Conservation (phyloP, 768 basidiomycete genomes). For the Candolleomyces aberdarensis region DNA sequence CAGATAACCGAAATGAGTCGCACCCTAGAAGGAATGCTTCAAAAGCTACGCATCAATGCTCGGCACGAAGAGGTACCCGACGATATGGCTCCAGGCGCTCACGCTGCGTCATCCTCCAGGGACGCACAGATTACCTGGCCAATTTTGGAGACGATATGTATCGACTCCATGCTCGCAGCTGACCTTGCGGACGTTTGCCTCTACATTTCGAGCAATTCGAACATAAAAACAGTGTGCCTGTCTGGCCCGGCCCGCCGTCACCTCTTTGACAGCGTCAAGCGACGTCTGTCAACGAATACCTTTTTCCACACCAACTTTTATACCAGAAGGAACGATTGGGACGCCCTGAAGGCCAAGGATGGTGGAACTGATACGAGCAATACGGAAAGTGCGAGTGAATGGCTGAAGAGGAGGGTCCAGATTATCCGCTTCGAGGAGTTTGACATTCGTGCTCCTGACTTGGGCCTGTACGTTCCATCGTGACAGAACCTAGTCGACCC, state of each 20-base stretch:
- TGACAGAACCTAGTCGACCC: too few relatives aligned
- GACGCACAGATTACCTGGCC: constrained; percentile 1
- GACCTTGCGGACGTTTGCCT: constrained; percentile 3
- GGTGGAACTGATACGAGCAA: background rate
- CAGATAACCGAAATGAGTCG: constrained; percentile 3
- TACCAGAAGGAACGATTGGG: background rate
- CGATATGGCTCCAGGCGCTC: background rate
- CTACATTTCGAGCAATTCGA: background rate
- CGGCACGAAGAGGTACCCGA: background rate
- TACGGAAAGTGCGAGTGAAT: background rate
- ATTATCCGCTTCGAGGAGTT: constrained; percentile 2
- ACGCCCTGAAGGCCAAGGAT: background rate
- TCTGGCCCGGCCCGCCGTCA: constrained; percentile 3
- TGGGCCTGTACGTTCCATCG: too few relatives aligned
- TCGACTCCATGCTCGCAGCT: background rate
- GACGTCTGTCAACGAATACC: constrained; percentile 1
- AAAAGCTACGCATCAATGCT: constrained; percentile 5
- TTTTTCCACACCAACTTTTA: constrained; percentile 2
- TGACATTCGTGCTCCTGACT: too few relatives aligned
- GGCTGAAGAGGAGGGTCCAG: background rate
- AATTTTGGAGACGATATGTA: constrained; percentile 1
- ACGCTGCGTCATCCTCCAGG: background rate
- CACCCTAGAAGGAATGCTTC: constrained; percentile 1
- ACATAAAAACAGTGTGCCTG: constrained; percentile 2
- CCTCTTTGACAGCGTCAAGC: constrained; percentile 7